Conservation (phyloP, 208 protist genomes). For the Leishmania tropica region DNA sequence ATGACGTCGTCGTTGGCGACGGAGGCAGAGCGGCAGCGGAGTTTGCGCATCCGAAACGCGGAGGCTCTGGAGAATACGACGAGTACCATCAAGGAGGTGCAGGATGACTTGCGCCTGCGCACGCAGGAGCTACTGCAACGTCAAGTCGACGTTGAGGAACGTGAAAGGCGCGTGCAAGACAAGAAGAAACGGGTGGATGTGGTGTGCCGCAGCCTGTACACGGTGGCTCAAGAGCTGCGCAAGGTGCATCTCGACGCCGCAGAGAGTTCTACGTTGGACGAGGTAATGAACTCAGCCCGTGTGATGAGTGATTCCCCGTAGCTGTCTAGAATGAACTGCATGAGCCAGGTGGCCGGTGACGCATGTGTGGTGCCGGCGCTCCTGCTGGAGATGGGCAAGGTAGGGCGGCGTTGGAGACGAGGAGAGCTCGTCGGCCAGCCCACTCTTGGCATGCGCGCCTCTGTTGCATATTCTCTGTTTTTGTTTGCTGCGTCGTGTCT, state of each 20-base stretch:
- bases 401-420: neutral
- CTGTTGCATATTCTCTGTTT: neutral
- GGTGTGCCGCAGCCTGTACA: conserved; percentile 38
- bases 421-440: neutral
- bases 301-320: conserved; percentile 13
- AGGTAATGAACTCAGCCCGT: conserved; percentile 9
- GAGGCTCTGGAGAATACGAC: conserved; percentile 57
- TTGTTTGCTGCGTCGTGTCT: neutral
- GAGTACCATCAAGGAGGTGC: conserved; percentile 50
- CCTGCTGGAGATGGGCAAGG: neutral
- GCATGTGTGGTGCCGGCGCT: neutral
- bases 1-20: neutral
- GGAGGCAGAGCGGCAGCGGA: conserved; percentile 31
- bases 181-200: conserved; percentile 15
- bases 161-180: conserved; percentile 21
- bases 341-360: neutral
- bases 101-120: conserved; percentile 41
- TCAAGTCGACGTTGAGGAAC: conserved; percentile 19
- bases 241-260: conserved; percentile 17
- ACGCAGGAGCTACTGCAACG: conserved; percentile 23
- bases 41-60: conserved; percentile 39
- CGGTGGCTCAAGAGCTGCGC: conserved; percentile 38
- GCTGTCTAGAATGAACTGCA: neutral
- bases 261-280: conserved; percentile 4
- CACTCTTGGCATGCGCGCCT: neutral